Evolutionary conservation across 2,329 filamentous ascomycete species (phyloP), one percentile per base, ranked within the genome.

Genomic region (Colletotrichum incanum): DNA sequence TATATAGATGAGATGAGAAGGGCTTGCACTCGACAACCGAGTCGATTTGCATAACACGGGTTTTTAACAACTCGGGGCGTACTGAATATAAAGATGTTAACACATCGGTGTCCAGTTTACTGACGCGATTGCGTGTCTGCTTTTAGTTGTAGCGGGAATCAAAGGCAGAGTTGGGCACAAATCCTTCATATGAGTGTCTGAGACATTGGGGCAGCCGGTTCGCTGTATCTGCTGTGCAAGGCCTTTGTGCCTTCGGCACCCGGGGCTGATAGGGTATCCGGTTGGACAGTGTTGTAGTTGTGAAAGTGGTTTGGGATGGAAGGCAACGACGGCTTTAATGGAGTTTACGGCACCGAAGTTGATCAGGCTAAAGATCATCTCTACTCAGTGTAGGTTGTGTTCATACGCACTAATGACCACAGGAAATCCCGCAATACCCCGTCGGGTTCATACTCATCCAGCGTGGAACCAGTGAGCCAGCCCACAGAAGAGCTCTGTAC

Each of bases 1-100:
- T 28, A 43, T 23, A 64, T 49, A 65, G 66, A 72, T 55, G 70
- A 72, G 39, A 65, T 64, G 55, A 61, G 12, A 43, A 60, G 39
- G 45, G 59, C n/a, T 8, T 65, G 18, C 55, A 16, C 49, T 55
- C 20, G 26, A 49, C 9, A n/a, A 31, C 26, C 31, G 16, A 60
- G 60, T n/a, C 45, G 47, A 65, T 41, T 16, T 47, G 52, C 54
- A 31, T 34, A 54, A 49, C 52, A 23, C 45, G 54, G 39, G 65
- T 41, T 49, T 31, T 49, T 63, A 59, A 67, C 67, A 67, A 60
- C 47, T 55, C 23, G 4, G 28, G 47, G 31, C 39, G 54, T 31
- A 18, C 43, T 41, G 9, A 55, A 71, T 39, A 34, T 56, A 49
- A 43, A 49, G 39, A 71, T 23, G 31, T 28, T 12, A 23, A 43